Evolutionary conservation across 352 stramenopile genomes (phyloP), one percentile per base, ranked within the genome.

Genomic region (Phytophthora macrochlamydospora): DNA sequence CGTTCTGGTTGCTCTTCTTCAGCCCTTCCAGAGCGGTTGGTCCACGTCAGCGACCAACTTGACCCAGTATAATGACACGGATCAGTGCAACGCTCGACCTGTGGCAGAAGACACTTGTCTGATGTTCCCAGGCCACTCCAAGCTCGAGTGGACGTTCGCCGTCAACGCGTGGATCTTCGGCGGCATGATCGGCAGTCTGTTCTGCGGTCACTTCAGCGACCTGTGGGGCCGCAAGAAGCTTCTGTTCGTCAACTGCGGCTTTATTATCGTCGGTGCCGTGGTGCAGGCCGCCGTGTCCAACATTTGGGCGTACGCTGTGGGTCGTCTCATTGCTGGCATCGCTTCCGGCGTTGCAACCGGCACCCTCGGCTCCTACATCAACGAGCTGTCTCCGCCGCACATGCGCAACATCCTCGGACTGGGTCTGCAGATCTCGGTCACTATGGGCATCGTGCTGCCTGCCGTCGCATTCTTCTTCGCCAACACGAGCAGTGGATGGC

Each of bases 391-490:
- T 1, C 59, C 59, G 18, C 59, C 59, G 13, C 59, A 67, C 35
- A 53, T 67, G 6, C 60, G 60, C 14, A 67, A 67, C 45, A 62
- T 67, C 50, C 30, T 67, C 7, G 60, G 60, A 29, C 53, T 70
- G 29, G 68, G 73, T 37, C 66, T 85, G 55, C 78, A 88, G 43
- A 75, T 83, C 37, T 76, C 71, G 3, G 67, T 88, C 56, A 75
- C 67, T 2, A 71, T 84, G 56, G 76, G 76, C 28, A 79, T 85
- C 44, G 54, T 88, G 3, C n/a, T 81, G 0, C 75, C 83, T 43
- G 72, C 56, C 1, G 69, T 75, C n/a, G 72, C 75, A 3, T 87
- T 89, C 71, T 89, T 85, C 73, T 82, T 85, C 56, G 71, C 73
- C 31, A 73, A 83, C 71, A 83, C 78, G 3, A 71, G 63, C 53